phyloP scores from a whole-genome alignment of 2,329 filamentous ascomycete genomes.

The Talaromyces sp. region DNA sequence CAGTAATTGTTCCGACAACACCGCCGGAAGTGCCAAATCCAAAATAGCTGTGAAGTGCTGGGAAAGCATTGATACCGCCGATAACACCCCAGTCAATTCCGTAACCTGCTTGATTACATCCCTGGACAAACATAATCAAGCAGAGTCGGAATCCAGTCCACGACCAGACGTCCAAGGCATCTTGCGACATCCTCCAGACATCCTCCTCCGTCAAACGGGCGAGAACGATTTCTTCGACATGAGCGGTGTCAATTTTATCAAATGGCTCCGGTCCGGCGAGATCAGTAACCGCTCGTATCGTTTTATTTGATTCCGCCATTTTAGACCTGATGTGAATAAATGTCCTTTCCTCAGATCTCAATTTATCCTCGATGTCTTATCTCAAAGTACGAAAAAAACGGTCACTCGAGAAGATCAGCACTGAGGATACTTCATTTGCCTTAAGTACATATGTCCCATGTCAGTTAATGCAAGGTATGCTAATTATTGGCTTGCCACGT shows the following conservation, averaged over 20 bases:
- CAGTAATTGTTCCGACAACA: slow-evolving; percentile 47
- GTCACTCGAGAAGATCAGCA: not conserved
- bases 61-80: slow-evolving; percentile 46
- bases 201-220: slow-evolving; percentile 50
- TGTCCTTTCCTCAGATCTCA: not conserved
- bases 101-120: slow-evolving; percentile 50
- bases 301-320: not conserved
- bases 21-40: slow-evolving; percentile 43
- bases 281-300: slow-evolving; percentile 7
- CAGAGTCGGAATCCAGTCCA: slow-evolving; percentile 43
- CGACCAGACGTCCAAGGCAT: slow-evolving; percentile 44
- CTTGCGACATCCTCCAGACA: slow-evolving; percentile 42
- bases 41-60: slow-evolving; percentile 48
- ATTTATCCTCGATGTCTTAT: not conserved
- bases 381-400: not conserved
- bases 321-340: not conserved
- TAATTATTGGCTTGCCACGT: not conserved
- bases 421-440: not conserved
- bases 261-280: slow-evolving; percentile 20
- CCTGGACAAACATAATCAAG: slow-evolving; percentile 48
- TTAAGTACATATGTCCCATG: not conserved
- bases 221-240: slow-evolving; percentile 48
- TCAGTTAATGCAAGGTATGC: not conserved
- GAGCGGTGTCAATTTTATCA: slow-evolving; percentile 20
- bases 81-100: slow-evolving; percentile 54